Percentiles rank a stretch among this genome's conserved stretches.
Evolutionary conservation across 306 rosid genomes (phyloP).

Genomic region (Pyrus betulifolia): DNA sequence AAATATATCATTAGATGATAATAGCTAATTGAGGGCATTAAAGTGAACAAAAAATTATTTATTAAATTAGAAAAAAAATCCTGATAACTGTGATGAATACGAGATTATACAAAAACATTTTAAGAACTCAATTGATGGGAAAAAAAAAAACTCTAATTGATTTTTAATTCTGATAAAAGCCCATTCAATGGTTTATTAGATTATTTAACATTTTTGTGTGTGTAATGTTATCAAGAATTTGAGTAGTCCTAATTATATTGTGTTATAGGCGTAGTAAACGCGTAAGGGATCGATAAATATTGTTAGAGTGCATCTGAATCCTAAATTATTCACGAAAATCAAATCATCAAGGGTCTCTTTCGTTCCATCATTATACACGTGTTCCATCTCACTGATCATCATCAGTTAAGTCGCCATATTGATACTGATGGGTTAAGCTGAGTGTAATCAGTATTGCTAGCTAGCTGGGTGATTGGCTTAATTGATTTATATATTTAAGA

Average conservation of each 20-base stretch:
- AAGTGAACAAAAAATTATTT: not conserved
- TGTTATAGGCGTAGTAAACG: not conserved
- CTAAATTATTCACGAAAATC: not conserved
- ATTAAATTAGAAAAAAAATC: too few species aligned
- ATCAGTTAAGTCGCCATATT: constrained; percentile 8
- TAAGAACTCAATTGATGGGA: too few species aligned
- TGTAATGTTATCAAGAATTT: too few species aligned
- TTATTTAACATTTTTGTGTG: too few species aligned
- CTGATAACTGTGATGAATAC: not conserved
- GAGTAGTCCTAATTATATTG: too few species aligned
- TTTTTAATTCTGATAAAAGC: too few species aligned
- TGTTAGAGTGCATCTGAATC: not conserved
- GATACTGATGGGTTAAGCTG: not conserved
- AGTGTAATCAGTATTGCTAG: not conserved
- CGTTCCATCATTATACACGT: constrained; percentile 15
- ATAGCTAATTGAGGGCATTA: not conserved
- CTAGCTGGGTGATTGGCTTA: not conserved
- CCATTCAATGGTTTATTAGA: too few species aligned
- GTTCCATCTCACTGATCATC: not conserved
- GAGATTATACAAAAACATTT: too few species aligned
- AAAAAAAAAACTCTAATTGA: too few species aligned
- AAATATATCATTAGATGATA: not conserved
- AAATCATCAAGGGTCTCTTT: constrained; percentile 1
- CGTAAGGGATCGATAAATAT: not conserved
- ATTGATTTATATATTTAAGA: not conserved